phyloP scores from a whole-genome alignment of 257 asterid genomes.

The Leonotis leonurus region DNA sequence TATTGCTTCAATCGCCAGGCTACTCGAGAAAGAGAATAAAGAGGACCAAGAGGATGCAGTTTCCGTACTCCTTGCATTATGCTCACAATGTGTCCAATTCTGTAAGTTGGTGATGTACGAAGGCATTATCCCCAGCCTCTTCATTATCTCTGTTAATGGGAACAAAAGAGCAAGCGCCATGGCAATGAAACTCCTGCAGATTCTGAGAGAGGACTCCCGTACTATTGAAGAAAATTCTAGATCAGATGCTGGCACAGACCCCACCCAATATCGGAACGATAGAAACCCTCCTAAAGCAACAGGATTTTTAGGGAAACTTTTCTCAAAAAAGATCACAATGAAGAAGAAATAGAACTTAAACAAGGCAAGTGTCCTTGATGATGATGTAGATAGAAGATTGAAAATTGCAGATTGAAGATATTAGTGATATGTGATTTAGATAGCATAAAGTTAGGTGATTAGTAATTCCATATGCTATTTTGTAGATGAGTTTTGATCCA shows the following conservation, averaged over 20 bases:
- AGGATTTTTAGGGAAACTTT: conserved; percentile 38
- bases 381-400: conserved; percentile 4
- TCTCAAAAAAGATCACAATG: conserved; percentile 31
- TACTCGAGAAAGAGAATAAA: conserved; percentile 44
- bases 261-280: conserved; percentile 15
- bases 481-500: conserved; percentile 23
- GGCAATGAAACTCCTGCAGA: conserved; percentile 63
- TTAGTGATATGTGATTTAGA: neutral
- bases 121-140: conserved; percentile 59
- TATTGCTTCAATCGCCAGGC: conserved; percentile 39
- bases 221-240: conserved; percentile 19
- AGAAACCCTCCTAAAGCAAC: conserved; percentile 26
- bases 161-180: conserved; percentile 43
- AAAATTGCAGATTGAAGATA: too few relatives aligned
- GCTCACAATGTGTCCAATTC: conserved; percentile 41
- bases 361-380: neutral
- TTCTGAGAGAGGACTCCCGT: conserved; percentile 38
- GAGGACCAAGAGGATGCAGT: conserved; percentile 76
- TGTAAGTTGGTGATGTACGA: conserved; percentile 62
- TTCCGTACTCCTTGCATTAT: conserved; percentile 52
- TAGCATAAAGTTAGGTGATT: neutral
- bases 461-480: neutral
- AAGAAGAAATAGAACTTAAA: conserved; percentile 21
- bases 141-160: conserved; percentile 46
- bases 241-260: conserved; percentile 9